phyloP scores from a whole-genome alignment of 2,329 filamentous ascomycete genomes.

The Talaromyces marneffei region DNA sequence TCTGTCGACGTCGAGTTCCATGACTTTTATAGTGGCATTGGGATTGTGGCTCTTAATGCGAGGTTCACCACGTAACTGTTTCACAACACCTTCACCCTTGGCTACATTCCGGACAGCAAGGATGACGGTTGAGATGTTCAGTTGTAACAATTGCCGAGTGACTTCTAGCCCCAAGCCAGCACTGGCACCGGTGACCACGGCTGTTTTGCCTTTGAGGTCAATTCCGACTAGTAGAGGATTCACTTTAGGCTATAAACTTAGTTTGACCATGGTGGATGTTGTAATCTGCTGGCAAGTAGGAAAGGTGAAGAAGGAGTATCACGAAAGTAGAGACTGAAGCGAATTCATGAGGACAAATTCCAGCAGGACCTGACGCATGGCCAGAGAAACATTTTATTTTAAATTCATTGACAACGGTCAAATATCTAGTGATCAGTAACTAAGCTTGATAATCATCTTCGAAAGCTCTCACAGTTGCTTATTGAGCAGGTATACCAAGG shows the following conservation, averaged over 20 bases:
- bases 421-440: not conserved
- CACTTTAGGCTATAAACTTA: not conserved
- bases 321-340: not conserved
- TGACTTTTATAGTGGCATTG: constrained; percentile 15
- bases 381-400: too few species aligned
- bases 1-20: constrained; percentile 18
- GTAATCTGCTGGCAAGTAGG: not conserved
- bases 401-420: too few species aligned
- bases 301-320: not conserved
- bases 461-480: not conserved
- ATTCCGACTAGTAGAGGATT: not conserved
- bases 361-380: not conserved
- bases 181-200: constrained; percentile 25
- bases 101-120: constrained; percentile 21
- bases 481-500: not conserved
- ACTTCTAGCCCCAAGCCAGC: constrained; percentile 24
- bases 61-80: not conserved
- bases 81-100: constrained; percentile 18
- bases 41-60: constrained; percentile 1
- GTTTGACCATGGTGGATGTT: not conserved
- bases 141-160: constrained; percentile 20
- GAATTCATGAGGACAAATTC: not conserved
- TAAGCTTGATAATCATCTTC: constrained; percentile 8
- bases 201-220: constrained; percentile 21
- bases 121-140: constrained; percentile 20